Conservation (phyloP, 129 eudicot species). For the Centaurea solstitialis region DNA sequence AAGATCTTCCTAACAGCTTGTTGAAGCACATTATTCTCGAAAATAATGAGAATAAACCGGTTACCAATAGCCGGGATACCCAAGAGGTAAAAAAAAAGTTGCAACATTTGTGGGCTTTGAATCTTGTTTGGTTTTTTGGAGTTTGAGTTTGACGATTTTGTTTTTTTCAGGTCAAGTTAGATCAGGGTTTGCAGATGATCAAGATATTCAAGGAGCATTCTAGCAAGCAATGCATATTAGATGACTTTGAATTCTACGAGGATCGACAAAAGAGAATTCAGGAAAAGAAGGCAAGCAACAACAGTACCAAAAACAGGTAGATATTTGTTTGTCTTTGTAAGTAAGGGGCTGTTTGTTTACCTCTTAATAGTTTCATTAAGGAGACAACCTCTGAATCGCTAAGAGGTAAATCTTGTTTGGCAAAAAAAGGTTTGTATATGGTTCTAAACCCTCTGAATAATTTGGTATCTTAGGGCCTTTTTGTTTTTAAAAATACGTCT, state of each 20-base stretch:
- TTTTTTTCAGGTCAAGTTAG: constrained; percentile 62
- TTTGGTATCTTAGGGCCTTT: too few relatives aligned
- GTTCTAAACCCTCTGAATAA: too few relatives aligned
- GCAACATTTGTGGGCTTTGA: too few relatives aligned
- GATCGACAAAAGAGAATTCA: constrained; percentile 68
- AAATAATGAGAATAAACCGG: constrained; percentile 85
- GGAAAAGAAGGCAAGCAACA: constrained; percentile 74
- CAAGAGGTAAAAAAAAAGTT: constrained; percentile 59
- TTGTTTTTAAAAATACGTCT: too few relatives aligned
- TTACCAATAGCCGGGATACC: constrained; percentile 85
- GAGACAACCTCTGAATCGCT: too few relatives aligned
- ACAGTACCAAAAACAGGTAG: constrained; percentile 67
- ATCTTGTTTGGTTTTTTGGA: too few relatives aligned
- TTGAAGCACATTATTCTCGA: constrained; percentile 84
- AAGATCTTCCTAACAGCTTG: constrained; percentile 79
- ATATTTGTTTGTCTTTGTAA: not conserved
- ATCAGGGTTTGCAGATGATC: constrained; percentile 67
- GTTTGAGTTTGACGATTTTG: too few relatives aligned
- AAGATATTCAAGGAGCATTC: constrained; percentile 70
- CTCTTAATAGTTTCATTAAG: too few relatives aligned
- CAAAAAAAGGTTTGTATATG: too few relatives aligned
- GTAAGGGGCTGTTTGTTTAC: not conserved
- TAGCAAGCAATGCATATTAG: constrained; percentile 70
- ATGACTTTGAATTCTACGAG: constrained; percentile 86
- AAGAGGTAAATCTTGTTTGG: too few relatives aligned